Evolutionary conservation across 805 yeast genomes (phyloP).

Genomic region (Candida awuae): DNA sequence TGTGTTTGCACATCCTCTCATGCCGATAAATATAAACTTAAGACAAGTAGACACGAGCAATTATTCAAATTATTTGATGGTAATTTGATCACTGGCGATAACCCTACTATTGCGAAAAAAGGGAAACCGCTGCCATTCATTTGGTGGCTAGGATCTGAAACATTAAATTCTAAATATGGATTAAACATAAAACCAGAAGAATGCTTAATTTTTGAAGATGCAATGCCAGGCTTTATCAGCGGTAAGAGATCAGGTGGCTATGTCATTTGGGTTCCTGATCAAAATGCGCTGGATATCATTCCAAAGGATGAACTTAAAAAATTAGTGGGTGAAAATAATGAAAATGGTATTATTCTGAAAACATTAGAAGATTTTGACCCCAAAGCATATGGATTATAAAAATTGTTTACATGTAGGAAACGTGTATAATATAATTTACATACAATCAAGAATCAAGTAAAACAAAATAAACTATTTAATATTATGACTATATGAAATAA

Average conservation of each 20-base stretch:
- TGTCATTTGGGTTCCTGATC: conserved; percentile 94
- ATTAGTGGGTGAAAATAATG: conserved; percentile 33
- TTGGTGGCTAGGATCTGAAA: conserved; percentile 73
- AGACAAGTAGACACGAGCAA: conserved; percentile 57
- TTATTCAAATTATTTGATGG: conserved; percentile 55
- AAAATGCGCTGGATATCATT: conserved; percentile 53
- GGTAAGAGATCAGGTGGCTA: conserved; percentile 77
- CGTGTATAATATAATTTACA: too few species aligned
- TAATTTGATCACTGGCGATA: conserved; percentile 83
- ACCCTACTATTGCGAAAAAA: conserved; percentile 67
- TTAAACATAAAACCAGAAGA: conserved; percentile 58
- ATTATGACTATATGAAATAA: not conserved
- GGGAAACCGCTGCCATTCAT: conserved; percentile 96
- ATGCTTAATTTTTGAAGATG: conserved; percentile 91
- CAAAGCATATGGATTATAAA: conserved; percentile 36
- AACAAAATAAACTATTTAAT: not conserved
- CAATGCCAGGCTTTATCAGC: conserved; percentile 81
- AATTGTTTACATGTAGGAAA: too few species aligned
- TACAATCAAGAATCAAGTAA: too few species aligned
- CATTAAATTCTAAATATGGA: conserved; percentile 49
- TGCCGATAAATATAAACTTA: conserved; percentile 49
- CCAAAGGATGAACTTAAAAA: conserved; percentile 39
- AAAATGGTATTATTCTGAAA: conserved; percentile 47
- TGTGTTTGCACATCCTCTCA: conserved; percentile 89
- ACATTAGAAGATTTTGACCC: conserved; percentile 48